Base-by-base conservation (phyloP, 768 basidiomycete species). In the Collybia mongolica region DNA sequence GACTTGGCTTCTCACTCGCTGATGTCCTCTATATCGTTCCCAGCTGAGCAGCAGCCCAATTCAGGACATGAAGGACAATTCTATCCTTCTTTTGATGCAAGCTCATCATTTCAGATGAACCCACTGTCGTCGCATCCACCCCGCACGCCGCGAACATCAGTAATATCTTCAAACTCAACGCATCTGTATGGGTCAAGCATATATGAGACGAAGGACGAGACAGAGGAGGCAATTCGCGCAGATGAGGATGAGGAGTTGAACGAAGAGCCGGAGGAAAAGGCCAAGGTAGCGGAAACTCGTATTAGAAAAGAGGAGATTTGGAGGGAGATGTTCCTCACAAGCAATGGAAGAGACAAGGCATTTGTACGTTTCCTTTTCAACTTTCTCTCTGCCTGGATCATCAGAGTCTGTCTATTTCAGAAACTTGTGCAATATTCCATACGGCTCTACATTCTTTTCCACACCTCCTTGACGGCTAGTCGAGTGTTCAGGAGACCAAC, bases 401-500 rank as follows among this genome's bases (percentile, higher is more conserved):
- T 49, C 11, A 55, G 18, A 1, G 12, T 28, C 32, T 26, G 7
- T 32, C 22, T 20, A 6, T 52, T 42, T 20, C 44, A 93, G 90
- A 93, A 93, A 91, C 60, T 92, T 48, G 82, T 93, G 49, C 91
- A 93, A 72, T 93, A 93, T 64, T 79, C 86, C 19, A 80, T 93
- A 54, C 81, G 82, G 41, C 69, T 91, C 44, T 89, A 84, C 64
- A 74, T 93, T 29, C 64, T 88, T 26, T 81, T 90, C 64, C 90
- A 93, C 62, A 67, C 70, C 45, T 73, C 80, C 2, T 41, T 84
- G 36, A 71, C 75, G 6, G 59, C 69, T 23, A 78, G 68, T 48
- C 64, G 73, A 29, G 57, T 85, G 3, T 65, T 86, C 48, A 73
- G 80, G 47, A 72, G 71, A 49, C 63, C 70, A 6, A 66, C 66